Conservation (phyloP, 1,284 basidiomycete genomes). For the Ustilago lituana region DNA sequence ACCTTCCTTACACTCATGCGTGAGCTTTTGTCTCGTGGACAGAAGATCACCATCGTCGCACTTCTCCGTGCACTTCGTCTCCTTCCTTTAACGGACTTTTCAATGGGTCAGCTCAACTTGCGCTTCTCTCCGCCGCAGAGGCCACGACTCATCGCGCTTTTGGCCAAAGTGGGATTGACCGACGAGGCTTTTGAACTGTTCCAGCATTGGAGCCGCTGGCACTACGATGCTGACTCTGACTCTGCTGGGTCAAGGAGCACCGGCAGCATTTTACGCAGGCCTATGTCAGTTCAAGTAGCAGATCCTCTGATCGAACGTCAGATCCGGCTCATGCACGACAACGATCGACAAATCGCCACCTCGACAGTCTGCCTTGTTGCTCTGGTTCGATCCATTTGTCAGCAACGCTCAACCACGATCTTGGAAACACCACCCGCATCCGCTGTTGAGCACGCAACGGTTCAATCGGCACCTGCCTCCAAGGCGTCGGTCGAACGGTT, state of each 20-base stretch:
- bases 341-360: slow-evolving; percentile 7
- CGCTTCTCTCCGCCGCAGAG: slow-evolving; percentile 12
- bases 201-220: slow-evolving; percentile 30
- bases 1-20: slow-evolving; percentile 19
- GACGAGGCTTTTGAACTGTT: slow-evolving; percentile 38
- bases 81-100: slow-evolving; percentile 19
- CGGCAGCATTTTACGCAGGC: slow-evolving; percentile 1
- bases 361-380: slow-evolving; percentile 16
- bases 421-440: background rate
- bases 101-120: slow-evolving; percentile 23
- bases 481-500: background rate
- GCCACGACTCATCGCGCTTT: slow-evolving; percentile 5
- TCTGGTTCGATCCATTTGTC: slow-evolving; percentile 25
- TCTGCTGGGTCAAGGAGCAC: background rate
- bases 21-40: slow-evolving; percentile 2
- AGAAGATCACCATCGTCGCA: slow-evolving; percentile 11
- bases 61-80: slow-evolving; percentile 27
- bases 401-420: background rate
- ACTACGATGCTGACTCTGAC: slow-evolving; percentile 7
- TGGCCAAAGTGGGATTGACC: slow-evolving; percentile 20
- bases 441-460: background rate
- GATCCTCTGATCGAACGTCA: slow-evolving; percentile 39
- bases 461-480: background rate
- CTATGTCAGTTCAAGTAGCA: background rate
- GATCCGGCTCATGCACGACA: slow-evolving; percentile 28